A percentile compares a stretch with the other conserved stretches of the same genome.
Conservation (phyloP, 2,329 filamentous ascomycete genomes). For the Chrysoporthe deuterocubensis region DNA sequence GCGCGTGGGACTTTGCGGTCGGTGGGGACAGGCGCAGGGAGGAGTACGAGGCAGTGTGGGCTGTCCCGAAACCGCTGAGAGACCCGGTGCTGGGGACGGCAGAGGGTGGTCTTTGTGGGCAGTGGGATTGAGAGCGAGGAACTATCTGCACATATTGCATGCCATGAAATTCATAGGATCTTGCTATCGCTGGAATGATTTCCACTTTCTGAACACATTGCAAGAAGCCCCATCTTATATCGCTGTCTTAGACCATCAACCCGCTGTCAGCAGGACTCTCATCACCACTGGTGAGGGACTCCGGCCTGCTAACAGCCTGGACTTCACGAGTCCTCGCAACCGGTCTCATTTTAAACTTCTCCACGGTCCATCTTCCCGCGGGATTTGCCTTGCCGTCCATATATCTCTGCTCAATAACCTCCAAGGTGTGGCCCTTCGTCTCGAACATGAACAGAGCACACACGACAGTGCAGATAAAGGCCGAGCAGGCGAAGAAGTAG, state of each 20-base stretch:
- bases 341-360: conserved; percentile 20
- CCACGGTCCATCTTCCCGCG: conserved; percentile 16
- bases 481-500: conserved; percentile 49
- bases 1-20: conserved; percentile 54
- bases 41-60: conserved; percentile 49
- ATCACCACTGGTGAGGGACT: background rate
- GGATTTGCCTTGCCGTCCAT: conserved; percentile 16
- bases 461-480: conserved; percentile 42
- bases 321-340: conserved; percentile 5
- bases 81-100: conserved; percentile 52
- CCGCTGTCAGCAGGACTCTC: background rate
- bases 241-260: background rate
- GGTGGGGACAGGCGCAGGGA: conserved; percentile 51
- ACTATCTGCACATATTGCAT: background rate
- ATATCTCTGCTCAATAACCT: conserved; percentile 42
- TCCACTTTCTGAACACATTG: background rate
- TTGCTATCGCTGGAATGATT: background rate
- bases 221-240: background rate
- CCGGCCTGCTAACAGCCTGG: conserved; percentile 13
- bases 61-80: conserved; percentile 45
- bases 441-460: conserved; percentile 48
- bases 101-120: conserved; percentile 21
- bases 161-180: background rate
- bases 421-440: conserved; percentile 46
- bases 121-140: conserved; percentile 15